A percentile compares a stretch with the other conserved stretches of the same genome.
These are phyloP conservation scores for Cutaneotrichosporon sp. DNA, from an alignment of 1,284 basidiomycete genomes.

Conservation along the genomic window DNA sequence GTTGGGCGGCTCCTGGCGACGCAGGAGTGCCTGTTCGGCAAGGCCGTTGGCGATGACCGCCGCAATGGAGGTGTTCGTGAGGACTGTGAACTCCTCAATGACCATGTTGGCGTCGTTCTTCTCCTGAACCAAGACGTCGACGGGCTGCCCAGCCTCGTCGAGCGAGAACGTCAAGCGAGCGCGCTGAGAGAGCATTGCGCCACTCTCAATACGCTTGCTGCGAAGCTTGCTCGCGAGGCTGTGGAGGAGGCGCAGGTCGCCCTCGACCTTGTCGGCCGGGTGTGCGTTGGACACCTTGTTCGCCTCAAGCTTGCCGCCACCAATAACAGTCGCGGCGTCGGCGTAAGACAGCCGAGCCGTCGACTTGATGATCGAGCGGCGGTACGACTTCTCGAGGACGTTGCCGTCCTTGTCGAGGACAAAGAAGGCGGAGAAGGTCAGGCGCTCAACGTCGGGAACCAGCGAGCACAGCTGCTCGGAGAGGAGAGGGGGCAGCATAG, in stretches of 20 bases:
- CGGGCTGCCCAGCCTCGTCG: constrained; percentile 75
- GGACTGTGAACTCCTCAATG: constrained; percentile 94
- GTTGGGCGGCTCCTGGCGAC: constrained; percentile 87
- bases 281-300: constrained; percentile 59
- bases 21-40: constrained; percentile 89
- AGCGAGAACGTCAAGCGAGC: constrained; percentile 71
- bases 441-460: constrained; percentile 75
- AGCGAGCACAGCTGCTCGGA: constrained; percentile 92
- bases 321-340: constrained; percentile 75
- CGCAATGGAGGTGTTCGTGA: constrained; percentile 84
- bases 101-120: constrained; percentile 70
- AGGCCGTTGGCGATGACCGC: constrained; percentile 88
- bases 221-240: constrained; percentile 68
- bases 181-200: constrained; percentile 70
- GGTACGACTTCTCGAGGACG: constrained; percentile 83
- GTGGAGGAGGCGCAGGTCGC: constrained; percentile 67
- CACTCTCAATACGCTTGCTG: constrained; percentile 68
- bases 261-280: constrained; percentile 57
- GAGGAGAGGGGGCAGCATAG: constrained; percentile 89
- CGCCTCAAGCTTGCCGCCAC: constrained; percentile 60
- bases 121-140: constrained; percentile 67
- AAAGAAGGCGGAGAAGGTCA: constrained; percentile 84
- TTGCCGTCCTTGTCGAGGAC: constrained; percentile 79
- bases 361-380: constrained; percentile 83
- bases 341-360: constrained; percentile 72